phyloP scores from a whole-genome alignment of 2,329 filamentous ascomycete species.

The Botrytis tulipae region DNA sequence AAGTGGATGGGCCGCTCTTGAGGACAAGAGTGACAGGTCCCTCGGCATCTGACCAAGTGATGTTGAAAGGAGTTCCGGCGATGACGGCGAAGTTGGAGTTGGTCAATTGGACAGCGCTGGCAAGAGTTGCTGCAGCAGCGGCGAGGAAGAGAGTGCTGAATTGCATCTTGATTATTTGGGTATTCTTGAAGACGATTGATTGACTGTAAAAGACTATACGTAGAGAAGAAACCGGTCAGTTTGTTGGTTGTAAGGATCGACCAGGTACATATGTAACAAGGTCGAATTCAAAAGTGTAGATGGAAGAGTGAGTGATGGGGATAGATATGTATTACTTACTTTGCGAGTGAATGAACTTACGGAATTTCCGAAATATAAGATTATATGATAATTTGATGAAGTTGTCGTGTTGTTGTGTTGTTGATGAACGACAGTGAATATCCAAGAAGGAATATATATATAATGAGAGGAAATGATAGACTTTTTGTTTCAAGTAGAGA shows the following conservation, averaged over 20 bases:
- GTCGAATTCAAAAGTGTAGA: background rate
- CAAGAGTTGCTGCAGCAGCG: constrained; percentile 27
- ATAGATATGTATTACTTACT: background rate
- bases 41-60: constrained; percentile 33
- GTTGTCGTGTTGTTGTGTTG: background rate
- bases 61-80: constrained; percentile 29
- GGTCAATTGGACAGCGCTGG: constrained; percentile 32
- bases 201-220: background rate
- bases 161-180: constrained; percentile 32
- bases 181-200: background rate
- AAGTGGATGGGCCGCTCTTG: constrained; percentile 32
- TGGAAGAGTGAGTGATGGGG: background rate
- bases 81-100: constrained; percentile 32
- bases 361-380: background rate
- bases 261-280: too few species aligned
- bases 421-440: background rate
- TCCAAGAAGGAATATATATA: background rate
- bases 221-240: background rate
- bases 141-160: constrained; percentile 34
- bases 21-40: constrained; percentile 35
- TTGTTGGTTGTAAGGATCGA: background rate
- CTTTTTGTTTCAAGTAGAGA: background rate
- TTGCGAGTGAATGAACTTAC: background rate
- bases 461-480: background rate
- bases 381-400: background rate